phyloP scores from a whole-genome alignment of 495 filamentous ascomycete genomes.

The Daldinia childiae region DNA sequence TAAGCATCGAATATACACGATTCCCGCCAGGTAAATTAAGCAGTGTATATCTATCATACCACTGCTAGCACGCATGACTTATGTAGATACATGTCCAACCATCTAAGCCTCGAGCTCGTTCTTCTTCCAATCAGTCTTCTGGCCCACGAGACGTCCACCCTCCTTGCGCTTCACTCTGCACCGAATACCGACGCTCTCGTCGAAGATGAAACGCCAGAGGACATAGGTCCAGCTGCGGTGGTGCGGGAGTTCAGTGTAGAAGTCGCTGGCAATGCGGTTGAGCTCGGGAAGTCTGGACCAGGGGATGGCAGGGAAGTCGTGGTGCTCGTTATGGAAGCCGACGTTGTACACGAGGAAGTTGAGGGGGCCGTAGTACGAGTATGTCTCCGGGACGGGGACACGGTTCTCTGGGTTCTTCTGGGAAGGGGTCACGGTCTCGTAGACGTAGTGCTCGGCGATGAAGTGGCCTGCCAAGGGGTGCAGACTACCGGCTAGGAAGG shows the following conservation, averaged over 20 bases:
- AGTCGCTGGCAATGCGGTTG: slow-evolving; percentile 85
- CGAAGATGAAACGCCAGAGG: slow-evolving; percentile 93
- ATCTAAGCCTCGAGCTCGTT: slow-evolving; percentile 70
- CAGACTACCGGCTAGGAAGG: slow-evolving; percentile 91
- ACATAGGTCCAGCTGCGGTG: slow-evolving; percentile 93
- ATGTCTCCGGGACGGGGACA: slow-evolving; percentile 87
- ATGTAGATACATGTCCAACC: slow-evolving; percentile 68
- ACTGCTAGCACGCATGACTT: not conserved
- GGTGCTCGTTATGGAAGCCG: slow-evolving; percentile 97
- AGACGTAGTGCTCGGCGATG: slow-evolving; percentile 99
- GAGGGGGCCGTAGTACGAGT: slow-evolving; percentile 92
- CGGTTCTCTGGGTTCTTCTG: slow-evolving; percentile 68
- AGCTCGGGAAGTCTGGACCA: slow-evolving; percentile 86
- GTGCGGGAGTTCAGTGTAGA: slow-evolving; percentile 86
- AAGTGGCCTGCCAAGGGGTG: slow-evolving; percentile 98
- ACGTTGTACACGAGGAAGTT: slow-evolving; percentile 97
- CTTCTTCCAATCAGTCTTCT: slow-evolving; percentile 55
- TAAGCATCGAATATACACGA: slow-evolving; percentile 49
- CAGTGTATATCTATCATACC: not conserved
- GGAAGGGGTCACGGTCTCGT: slow-evolving; percentile 70
- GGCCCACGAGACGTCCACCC: slow-evolving; percentile 72
- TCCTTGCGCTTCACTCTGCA: slow-evolving; percentile 92
- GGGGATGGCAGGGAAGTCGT: slow-evolving; percentile 96
- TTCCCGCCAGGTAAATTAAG: slow-evolving; percentile 52
- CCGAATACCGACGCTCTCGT: slow-evolving; percentile 85